Evolutionary conservation across 306 rosid genomes (phyloP).

Genomic region (Quillaja saponaria): DNA sequence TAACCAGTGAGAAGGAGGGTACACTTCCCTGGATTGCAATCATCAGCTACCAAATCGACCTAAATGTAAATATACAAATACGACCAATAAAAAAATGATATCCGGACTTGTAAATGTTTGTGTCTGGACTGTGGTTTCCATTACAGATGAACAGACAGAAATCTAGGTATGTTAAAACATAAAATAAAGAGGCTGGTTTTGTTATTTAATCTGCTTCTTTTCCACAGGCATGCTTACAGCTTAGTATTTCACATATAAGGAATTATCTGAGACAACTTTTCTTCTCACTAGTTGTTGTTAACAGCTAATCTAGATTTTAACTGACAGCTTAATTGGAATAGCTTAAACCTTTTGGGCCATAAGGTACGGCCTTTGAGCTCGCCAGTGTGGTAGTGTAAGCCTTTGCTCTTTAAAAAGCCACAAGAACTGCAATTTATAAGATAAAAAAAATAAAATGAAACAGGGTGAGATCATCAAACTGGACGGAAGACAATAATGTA

Average conservation of each 20-base stretch:
- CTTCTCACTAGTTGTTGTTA: background rate
- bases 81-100: background rate
- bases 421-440: slow-evolving; percentile 65
- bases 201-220: background rate
- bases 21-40: slow-evolving; percentile 50
- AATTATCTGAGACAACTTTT: slow-evolving; percentile 2
- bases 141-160: background rate
- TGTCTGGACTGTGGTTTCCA: slow-evolving; percentile 15
- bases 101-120: no score
- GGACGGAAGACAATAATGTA: slow-evolving; percentile 4
- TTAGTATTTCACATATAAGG: background rate
- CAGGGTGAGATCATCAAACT: slow-evolving; percentile 21
- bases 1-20: slow-evolving; percentile 82
- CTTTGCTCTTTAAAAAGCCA: slow-evolving; percentile 93
- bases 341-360: slow-evolving; percentile 72
- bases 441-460: background rate
- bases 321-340: slow-evolving; percentile 25
- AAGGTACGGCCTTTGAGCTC: slow-evolving; percentile 75
- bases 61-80: slow-evolving; percentile 29
- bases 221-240: background rate
- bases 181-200: no score
- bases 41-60: slow-evolving; percentile 59
- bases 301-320: background rate
- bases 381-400: slow-evolving; percentile 82
- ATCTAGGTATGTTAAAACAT: background rate